Percentiles rank a stretch among this genome's conserved stretches.
These are phyloP conservation scores for Psilocybe azurescens DNA, from an alignment of 768 basidiomycete species.

Conservation along the genomic window DNA sequence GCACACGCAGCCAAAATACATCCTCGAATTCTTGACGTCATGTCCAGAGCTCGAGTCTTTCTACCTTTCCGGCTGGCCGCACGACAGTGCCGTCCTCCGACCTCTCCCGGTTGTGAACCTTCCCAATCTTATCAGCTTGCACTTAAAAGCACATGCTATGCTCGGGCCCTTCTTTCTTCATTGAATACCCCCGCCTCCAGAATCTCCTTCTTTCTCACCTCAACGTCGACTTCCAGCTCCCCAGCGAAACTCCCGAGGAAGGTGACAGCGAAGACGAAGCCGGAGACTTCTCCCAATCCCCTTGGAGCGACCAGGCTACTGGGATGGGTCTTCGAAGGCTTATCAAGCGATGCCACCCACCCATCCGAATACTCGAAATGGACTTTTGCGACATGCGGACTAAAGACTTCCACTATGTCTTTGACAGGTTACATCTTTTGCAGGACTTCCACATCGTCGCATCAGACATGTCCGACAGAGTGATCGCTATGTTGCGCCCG, in stretches of 20 bases:
- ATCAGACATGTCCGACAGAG: constrained; percentile 82
- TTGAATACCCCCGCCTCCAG: constrained; percentile 60
- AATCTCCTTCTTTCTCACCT: constrained; percentile 69
- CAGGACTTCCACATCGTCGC: constrained; percentile 76
- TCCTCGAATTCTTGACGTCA: constrained; percentile 64
- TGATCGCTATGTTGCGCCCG: constrained; percentile 64
- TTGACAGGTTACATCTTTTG: constrained; percentile 56
- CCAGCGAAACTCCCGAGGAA: constrained; percentile 45
- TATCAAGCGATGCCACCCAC: constrained; percentile 63
- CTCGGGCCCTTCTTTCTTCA: constrained; percentile 68
- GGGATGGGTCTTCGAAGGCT: constrained; percentile 80
- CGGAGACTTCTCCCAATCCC: constrained; percentile 75
- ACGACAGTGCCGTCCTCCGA: constrained; percentile 39
- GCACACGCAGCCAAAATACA: constrained; percentile 48
- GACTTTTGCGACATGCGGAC: constrained; percentile 85
- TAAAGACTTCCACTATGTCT: constrained; percentile 77
- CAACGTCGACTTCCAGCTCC: constrained; percentile 63
- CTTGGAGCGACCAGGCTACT: constrained; percentile 77
- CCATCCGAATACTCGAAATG: constrained; percentile 73
- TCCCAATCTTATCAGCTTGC: constrained; percentile 62
- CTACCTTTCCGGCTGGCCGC: constrained; percentile 57
- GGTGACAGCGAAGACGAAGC: constrained; percentile 82
- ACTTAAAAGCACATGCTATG: constrained; percentile 62
- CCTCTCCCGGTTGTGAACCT: constrained; percentile 52
- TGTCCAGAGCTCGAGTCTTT: constrained; percentile 69